These are phyloP conservation scores for Carex cristatella DNA, from an alignment of 176 grass and related monocot species.

Conservation along the genomic window DNA sequence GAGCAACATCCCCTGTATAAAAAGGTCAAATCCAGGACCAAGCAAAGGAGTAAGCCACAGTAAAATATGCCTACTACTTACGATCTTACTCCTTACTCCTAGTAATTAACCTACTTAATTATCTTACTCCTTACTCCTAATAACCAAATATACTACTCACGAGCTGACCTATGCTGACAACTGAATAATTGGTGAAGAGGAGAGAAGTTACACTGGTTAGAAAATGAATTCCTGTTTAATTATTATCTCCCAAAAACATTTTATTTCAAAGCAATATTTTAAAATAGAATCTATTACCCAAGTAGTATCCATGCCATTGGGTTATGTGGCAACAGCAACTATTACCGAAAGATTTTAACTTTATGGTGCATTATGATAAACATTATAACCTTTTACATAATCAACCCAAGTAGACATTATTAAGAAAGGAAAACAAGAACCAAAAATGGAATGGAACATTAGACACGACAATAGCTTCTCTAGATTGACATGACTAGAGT, in stretches of 20 bases:
- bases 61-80: slow-evolving; percentile 35
- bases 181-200: slow-evolving; percentile 4
- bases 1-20: slow-evolving; percentile 37
- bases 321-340: background rate
- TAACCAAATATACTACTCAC: slow-evolving; percentile 21
- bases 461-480: slow-evolving; percentile 12
- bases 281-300: background rate
- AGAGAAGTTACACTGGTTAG: background rate
- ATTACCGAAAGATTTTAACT: background rate
- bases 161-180: background rate
- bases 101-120: slow-evolving; percentile 17
- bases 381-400: background rate
- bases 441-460: slow-evolving; percentile 10
- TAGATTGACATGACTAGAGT: slow-evolving; percentile 19
- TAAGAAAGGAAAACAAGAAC: slow-evolving; percentile 3
- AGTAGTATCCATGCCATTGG: background rate
- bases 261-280: background rate
- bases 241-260: background rate
- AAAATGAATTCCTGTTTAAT: background rate
- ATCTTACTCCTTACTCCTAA: slow-evolving; percentile 25
- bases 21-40: slow-evolving; percentile 28
- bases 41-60: slow-evolving; percentile 39
- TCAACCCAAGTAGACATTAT: background rate
- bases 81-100: slow-evolving; percentile 21
- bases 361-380: background rate